Conservation (phyloP, 257 asterid species). For the Solanum appendiculatum region DNA sequence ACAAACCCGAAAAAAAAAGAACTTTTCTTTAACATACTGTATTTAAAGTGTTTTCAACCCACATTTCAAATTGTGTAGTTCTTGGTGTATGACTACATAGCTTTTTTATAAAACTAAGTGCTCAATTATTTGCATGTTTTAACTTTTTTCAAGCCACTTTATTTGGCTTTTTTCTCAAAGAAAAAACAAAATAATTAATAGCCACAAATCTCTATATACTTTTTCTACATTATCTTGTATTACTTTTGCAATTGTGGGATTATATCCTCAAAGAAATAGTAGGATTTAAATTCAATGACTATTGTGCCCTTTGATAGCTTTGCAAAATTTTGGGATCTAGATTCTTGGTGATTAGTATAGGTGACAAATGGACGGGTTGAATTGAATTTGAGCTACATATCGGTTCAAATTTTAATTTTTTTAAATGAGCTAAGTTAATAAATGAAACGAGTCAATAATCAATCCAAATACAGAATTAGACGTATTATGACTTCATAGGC, state of each 20-base stretch:
- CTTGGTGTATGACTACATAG: not conserved
- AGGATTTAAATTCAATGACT: not conserved
- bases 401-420: not conserved
- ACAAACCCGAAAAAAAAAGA: not conserved
- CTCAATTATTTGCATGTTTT: slow-evolving; percentile 34
- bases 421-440: not conserved
- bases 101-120: slow-evolving; percentile 6
- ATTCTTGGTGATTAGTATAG: not conserved
- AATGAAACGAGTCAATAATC: not conserved
- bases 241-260: not conserved
- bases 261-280: not conserved
- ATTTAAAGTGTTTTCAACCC: not conserved
- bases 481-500: not conserved
- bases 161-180: slow-evolving; percentile 16
- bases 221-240: not conserved
- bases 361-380: not conserved
- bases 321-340: not conserved
- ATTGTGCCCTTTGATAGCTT: not conserved
- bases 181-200: not conserved
- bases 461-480: not conserved
- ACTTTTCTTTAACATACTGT: not conserved
- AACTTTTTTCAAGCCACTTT: not conserved
- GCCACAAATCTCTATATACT: not conserved
- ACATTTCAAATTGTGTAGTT: not conserved
- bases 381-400: not conserved